Conservation (phyloP, 345 rosid genomes). For the Salix arbutifolia region DNA sequence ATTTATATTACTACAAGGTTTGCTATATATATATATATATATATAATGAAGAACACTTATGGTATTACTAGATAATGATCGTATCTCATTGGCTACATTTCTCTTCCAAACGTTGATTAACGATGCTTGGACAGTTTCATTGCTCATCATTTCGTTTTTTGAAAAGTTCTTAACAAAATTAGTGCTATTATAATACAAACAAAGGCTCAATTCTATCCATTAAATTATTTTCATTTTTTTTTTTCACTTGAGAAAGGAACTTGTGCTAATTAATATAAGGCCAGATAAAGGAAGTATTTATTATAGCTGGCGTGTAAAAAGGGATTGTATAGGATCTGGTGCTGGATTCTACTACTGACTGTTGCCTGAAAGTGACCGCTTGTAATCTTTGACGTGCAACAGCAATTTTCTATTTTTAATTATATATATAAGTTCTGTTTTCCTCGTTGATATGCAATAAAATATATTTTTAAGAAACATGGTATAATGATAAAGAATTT, state of each 20-base stretch:
- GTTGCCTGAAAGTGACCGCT: neutral
- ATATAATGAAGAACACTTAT: neutral
- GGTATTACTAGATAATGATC: neutral
- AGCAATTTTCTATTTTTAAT: neutral
- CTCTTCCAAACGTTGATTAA: slow-evolving; percentile 16
- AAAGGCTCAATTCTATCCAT: neutral
- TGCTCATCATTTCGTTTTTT: slow-evolving; percentile 4
- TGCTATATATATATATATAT: neutral
- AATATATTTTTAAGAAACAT: neutral
- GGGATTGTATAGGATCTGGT: neutral
- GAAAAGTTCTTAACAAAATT: neutral
- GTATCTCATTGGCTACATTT: neutral
- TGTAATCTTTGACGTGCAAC: neutral
- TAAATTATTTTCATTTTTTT: neutral
- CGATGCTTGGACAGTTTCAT: neutral
- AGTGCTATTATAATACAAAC: neutral
- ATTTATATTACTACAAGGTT: slow-evolving; percentile 2
- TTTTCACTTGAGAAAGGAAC: neutral
- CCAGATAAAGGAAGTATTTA: neutral
- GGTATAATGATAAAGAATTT: too few relatives aligned
- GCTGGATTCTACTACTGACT: neutral
- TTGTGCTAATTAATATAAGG: neutral
- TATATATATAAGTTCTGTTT: neutral
- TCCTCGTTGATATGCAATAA: neutral
- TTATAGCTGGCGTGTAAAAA: slow-evolving; percentile 7